These are phyloP conservation scores for Amorphotheca resinae DNA, from an alignment of 495 filamentous ascomycete genomes.

Conservation along the genomic window DNA sequence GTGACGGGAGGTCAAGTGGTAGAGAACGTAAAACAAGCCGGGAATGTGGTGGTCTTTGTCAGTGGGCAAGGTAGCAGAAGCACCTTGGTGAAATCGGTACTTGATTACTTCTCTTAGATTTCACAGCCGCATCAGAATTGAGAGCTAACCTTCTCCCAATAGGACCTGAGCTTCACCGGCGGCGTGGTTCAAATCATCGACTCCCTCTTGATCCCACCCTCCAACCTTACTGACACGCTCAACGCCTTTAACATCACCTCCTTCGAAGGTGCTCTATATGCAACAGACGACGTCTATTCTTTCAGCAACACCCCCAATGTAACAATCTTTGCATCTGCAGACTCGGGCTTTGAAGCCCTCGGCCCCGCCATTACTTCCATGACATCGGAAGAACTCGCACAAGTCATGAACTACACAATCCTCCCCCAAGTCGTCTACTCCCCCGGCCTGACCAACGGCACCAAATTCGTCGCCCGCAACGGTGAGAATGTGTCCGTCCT, in stretches of 20 bases:
- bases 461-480: conserved; percentile 27
- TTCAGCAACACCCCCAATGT: conserved; percentile 34
- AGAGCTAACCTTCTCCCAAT: background rate
- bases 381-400: conserved; percentile 31
- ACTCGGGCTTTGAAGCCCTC: conserved; percentile 49
- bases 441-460: conserved; percentile 28
- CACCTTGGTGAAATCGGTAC: conserved; percentile 15
- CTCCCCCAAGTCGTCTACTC: conserved; percentile 43
- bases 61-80: conserved; percentile 29
- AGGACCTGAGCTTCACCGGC: conserved; percentile 46
- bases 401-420: conserved; percentile 47
- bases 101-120: background rate
- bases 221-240: conserved; percentile 37
- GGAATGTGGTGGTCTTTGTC: conserved; percentile 25
- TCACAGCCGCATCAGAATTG: background rate
- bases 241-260: conserved; percentile 41
- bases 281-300: conserved; percentile 28
- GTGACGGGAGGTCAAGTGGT: conserved; percentile 29
- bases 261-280: conserved; percentile 40
- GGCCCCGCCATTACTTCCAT: conserved; percentile 37
- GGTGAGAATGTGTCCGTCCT: conserved; percentile 40
- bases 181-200: conserved; percentile 59
- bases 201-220: conserved; percentile 41
- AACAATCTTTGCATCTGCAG: conserved; percentile 51
- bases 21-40: conserved; percentile 21